A percentile compares a stretch with the other conserved stretches of the same genome.
Conservation (phyloP, 148 eudicot species). For the Chenopodium berlandieri region DNA sequence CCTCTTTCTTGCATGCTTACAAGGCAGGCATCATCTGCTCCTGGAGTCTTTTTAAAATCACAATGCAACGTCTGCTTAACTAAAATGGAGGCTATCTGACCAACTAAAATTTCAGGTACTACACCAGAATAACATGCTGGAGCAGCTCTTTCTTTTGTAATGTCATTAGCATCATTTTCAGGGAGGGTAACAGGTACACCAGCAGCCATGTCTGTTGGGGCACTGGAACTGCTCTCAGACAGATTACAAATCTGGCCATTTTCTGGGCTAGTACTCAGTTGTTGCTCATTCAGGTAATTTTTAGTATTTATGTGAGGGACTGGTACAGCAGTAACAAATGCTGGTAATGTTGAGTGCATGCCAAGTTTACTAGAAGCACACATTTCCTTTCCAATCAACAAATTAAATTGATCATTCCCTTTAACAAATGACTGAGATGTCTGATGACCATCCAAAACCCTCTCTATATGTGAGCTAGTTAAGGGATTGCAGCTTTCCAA, state of each 20-base stretch:
- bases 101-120: constrained; percentile 18
- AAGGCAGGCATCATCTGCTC: constrained; percentile 27
- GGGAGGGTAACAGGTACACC: constrained; percentile 23
- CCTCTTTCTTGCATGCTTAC: constrained; percentile 27
- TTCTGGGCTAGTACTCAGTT: constrained; percentile 15
- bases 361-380: constrained; percentile 12
- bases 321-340: constrained; percentile 17
- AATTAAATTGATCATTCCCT: constrained; percentile 21
- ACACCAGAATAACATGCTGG: constrained; percentile 3
- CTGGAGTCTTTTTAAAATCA: constrained; percentile 26
- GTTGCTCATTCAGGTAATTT: constrained; percentile 25
- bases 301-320: constrained; percentile 17
- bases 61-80: constrained; percentile 26
- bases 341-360: constrained; percentile 15
- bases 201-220: constrained; percentile 25
- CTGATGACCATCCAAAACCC: constrained; percentile 16
- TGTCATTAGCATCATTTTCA: constrained; percentile 22
- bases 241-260: constrained; percentile 19
- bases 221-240: constrained; percentile 13
- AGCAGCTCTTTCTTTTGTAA: constrained; percentile 23
- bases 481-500: constrained; percentile 29
- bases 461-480: constrained; percentile 20
- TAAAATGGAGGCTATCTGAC: constrained; percentile 20
- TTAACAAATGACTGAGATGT: constrained; percentile 24
- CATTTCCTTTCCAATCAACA: constrained; percentile 17